A percentile compares a stretch with the other conserved stretches of the same genome.
phyloP scores from a whole-genome alignment of 495 filamentous ascomycete genomes.

The Tetracladium marchalianum region DNA sequence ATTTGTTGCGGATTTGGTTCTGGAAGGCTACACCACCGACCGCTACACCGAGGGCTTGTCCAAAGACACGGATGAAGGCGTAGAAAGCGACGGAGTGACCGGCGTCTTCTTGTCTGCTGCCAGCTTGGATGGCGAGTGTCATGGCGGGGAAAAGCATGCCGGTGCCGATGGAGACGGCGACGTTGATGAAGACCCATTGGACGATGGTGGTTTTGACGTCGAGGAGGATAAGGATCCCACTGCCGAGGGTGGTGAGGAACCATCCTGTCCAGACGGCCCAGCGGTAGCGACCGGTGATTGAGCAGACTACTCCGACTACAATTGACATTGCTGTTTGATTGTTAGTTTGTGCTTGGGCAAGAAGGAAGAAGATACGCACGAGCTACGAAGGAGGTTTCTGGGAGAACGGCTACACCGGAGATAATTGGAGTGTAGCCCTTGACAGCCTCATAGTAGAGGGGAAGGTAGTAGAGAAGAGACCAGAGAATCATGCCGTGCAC shows the following conservation, averaged over 20 bases:
- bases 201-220: constrained; percentile 32
- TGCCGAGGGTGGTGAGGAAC: constrained; percentile 34
- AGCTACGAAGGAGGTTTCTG: constrained; percentile 35
- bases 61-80: constrained; percentile 48
- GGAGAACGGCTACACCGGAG: constrained; percentile 51
- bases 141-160: constrained; percentile 44
- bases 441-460: constrained; percentile 58
- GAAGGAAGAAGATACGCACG: constrained; percentile 3
- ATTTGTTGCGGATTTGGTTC: constrained; percentile 41
- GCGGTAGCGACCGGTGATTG: constrained; percentile 32
- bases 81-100: constrained; percentile 50
- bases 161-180: constrained; percentile 42
- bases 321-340: constrained; percentile 29
- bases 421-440: constrained; percentile 46
- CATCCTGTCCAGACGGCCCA: constrained; percentile 49
- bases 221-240: constrained; percentile 42
- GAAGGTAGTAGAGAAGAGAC: constrained; percentile 53
- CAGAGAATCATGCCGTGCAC: constrained; percentile 41
- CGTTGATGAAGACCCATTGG: constrained; percentile 42
- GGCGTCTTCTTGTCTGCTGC: constrained; percentile 32
- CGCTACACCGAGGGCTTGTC: constrained; percentile 38
- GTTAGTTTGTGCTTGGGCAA: constrained; percentile 24
- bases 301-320: constrained; percentile 39
- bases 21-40: constrained; percentile 49
- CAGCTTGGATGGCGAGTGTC: constrained; percentile 37